phyloP scores from a whole-genome alignment of 176 grass and related monocot species.

The Thalia dealbata region DNA sequence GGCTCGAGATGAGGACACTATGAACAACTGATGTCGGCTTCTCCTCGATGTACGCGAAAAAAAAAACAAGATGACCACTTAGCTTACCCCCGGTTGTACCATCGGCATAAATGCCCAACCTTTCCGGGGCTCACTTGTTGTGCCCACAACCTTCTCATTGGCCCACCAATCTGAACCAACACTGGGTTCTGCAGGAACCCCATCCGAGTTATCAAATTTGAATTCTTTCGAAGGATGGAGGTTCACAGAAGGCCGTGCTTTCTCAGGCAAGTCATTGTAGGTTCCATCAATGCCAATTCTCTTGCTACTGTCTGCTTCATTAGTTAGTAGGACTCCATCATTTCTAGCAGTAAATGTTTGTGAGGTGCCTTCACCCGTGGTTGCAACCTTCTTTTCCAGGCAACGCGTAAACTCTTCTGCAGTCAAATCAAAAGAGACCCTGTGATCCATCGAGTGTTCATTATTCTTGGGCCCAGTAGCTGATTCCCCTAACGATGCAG shows the following conservation, averaged over 20 bases:
- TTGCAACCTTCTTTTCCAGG: constrained; percentile 63
- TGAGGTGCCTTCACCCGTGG: constrained; percentile 35
- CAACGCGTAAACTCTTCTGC: constrained; percentile 78
- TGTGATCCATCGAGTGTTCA: constrained; percentile 66
- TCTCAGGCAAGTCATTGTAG: constrained; percentile 74
- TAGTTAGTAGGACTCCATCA: constrained; percentile 11
- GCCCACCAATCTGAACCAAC: constrained; percentile 73
- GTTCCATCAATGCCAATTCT: constrained; percentile 48
- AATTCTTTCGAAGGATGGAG: constrained; percentile 68
- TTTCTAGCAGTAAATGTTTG: constrained; percentile 27
- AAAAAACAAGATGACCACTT: constrained; percentile 17
- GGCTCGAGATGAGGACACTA: background rate
- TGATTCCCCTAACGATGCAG: constrained; percentile 54
- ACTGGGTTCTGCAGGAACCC: constrained; percentile 27
- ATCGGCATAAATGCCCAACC: constrained; percentile 74
- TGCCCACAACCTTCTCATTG: constrained; percentile 51
- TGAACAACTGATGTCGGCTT: background rate
- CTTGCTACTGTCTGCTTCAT: constrained; percentile 19
- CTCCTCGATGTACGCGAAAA: constrained; percentile 7
- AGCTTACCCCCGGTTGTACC: constrained; percentile 54
- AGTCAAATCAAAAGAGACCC: constrained; percentile 81
- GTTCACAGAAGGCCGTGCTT: constrained; percentile 46
- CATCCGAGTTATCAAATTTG: constrained; percentile 61
- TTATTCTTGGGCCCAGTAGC: constrained; percentile 38
- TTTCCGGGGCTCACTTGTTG: constrained; percentile 35